Evolutionary conservation across 106 monocot species (phyloP), one percentile per base, ranked within the genome.

Genomic region (Ottelia alismoides): DNA sequence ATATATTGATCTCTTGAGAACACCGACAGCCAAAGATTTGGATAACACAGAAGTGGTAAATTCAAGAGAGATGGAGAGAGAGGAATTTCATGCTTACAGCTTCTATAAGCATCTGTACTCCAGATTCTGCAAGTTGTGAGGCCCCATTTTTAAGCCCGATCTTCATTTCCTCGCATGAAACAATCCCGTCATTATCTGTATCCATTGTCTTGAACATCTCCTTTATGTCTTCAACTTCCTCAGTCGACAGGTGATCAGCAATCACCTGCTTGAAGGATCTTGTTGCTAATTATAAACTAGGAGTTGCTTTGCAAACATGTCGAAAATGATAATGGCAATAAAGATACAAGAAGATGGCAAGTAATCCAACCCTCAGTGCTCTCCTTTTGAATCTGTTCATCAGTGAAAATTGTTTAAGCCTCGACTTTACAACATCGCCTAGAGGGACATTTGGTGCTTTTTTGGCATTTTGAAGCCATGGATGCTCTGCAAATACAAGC

Each of bases 371-470:
- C 76, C 96, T 78, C 46, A 96, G 67, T 62, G 89, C 96, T 70
- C 76, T 96, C 44, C 96, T 89, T 74, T 96, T 96, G 63, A 96
- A 96, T 53, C 88, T 76, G 56, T 89, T 96, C 96, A 96, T 96
- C 72, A 76, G 76, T 50, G 89, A 89, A 60, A 96, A 96, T 50
- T 96, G 96, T 58, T 96, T 96, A 44, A 96, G 84, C 55, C 96
- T 78, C 61, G 89, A 89, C 65, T 96, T 89, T 32, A 96, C 96
- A 56, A 85, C 85, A 78, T 89, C 96, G 55, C 96, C 96, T 70
- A 96, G 88, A 62, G 89, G 89, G 60, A 89, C 79, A 77, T 89
- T 85, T 29, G 96, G 79, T 63, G 96, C 96, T 60, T 89, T 96
- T 66, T 89, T 96, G 25, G 89, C 88, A 89, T 96, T 96, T 72